Percentiles rank a stretch among this genome's conserved stretches.
phyloP scores from a whole-genome alignment of 2,329 filamentous ascomycete genomes.

The Venturia nashicola region DNA sequence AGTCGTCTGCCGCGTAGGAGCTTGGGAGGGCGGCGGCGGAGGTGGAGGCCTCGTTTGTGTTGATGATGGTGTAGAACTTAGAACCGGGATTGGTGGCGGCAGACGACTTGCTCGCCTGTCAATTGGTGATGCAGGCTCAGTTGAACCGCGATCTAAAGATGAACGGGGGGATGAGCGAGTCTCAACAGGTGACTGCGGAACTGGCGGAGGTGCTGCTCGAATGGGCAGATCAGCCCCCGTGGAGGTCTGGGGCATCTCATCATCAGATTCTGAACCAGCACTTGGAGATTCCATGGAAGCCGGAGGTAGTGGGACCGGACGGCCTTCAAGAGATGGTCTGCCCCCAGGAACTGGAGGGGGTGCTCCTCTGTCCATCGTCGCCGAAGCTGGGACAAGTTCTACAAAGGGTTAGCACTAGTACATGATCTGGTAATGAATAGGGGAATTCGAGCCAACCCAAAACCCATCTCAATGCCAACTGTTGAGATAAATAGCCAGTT shows the following conservation, averaged over 20 bases:
- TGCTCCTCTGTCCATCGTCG: background rate
- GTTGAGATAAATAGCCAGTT: background rate
- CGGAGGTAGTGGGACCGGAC: slow-evolving; percentile 31
- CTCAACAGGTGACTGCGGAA: slow-evolving; percentile 20
- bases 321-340: slow-evolving; percentile 12
- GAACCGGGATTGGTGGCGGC: slow-evolving; percentile 21
- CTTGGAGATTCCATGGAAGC: slow-evolving; percentile 51
- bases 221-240: background rate
- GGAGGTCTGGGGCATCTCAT: slow-evolving; percentile 48
- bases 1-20: slow-evolving; percentile 24
- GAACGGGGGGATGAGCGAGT: slow-evolving; percentile 1
- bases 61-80: slow-evolving; percentile 11
- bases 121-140: slow-evolving; percentile 34
- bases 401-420: background rate
- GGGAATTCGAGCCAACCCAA: background rate
- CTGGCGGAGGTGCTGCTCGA: slow-evolving; percentile 16
- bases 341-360: slow-evolving; percentile 7
- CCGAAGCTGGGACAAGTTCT: slow-evolving; percentile 2
- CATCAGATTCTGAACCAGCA: slow-evolving; percentile 75
- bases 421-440: background rate
- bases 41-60: slow-evolving; percentile 28
- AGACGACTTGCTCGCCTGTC: slow-evolving; percentile 23
- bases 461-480: background rate
- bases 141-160: slow-evolving; percentile 23
- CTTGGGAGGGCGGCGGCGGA: slow-evolving; percentile 32